Conservation (phyloP, 345 rosid genomes). For the Boechera stricta region DNA sequence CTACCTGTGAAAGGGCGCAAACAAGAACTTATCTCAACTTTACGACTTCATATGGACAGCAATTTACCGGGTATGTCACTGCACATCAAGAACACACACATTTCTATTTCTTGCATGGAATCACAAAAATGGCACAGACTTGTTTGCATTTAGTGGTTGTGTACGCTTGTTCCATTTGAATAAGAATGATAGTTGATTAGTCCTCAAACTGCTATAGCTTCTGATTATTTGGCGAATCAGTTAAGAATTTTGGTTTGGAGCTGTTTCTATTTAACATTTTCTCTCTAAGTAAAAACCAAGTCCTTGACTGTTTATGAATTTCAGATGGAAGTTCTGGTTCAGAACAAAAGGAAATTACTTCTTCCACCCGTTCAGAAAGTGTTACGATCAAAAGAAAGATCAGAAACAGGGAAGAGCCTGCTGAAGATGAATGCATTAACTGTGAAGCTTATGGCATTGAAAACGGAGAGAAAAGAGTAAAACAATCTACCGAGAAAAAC, state of each 20-base stretch:
- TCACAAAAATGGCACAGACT: not conserved
- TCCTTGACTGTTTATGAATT: slow-evolving; percentile 18
- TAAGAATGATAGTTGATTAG: not conserved
- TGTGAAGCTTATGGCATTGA: slow-evolving; percentile 48
- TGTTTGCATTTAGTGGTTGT: slow-evolving; percentile 6
- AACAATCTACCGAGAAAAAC: slow-evolving; percentile 39
- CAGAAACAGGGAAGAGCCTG: slow-evolving; percentile 38
- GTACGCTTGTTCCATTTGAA: slow-evolving; percentile 3
- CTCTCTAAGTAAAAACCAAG: not conserved
- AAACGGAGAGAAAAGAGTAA: slow-evolving; percentile 50
- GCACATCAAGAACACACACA: slow-evolving; percentile 1
- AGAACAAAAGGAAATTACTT: slow-evolving; percentile 42
- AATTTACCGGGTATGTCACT: slow-evolving; percentile 55
- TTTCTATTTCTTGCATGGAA: not conserved
- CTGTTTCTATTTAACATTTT: not conserved
- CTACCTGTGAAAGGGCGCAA: slow-evolving; percentile 78
- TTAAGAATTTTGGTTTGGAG: slow-evolving; percentile 2
- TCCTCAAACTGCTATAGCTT: slow-evolving; percentile 4
- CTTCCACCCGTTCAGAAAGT: slow-evolving; percentile 40
- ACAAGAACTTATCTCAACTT: slow-evolving; percentile 69
- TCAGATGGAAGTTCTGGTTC: slow-evolving; percentile 55
- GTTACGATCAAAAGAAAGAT: slow-evolving; percentile 43
- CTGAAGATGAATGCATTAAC: slow-evolving; percentile 38
- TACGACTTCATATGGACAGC: slow-evolving; percentile 57
- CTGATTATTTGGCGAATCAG: not conserved